Base-by-base conservation (phyloP, 2,329 filamentous ascomycete species). In the Fonsecaea pugnacius region DNA sequence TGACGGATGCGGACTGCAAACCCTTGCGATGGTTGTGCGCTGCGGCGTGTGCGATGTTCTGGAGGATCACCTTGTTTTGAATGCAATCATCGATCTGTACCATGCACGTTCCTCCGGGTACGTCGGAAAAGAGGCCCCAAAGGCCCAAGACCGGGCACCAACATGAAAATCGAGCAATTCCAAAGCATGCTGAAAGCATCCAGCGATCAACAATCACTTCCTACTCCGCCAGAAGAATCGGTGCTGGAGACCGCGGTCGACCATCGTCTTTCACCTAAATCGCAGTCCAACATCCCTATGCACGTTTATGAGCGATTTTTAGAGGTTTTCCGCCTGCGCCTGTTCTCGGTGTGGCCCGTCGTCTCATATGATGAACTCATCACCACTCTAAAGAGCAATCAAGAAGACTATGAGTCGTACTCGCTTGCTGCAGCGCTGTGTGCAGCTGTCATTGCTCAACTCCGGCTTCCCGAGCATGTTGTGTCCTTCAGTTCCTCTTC, bases 401-500 rank as follows among this genome's bases (percentile, higher is more conserved):
- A 12, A 16, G 21, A 52, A 6, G 57, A 59, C 57, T 40, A 59
- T 32, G 57, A 59, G 48, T 50, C 57, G 8, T 61, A 48, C 30
- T 61, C 51, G 2, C 48, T 61, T 14, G 51, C 52, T 30, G 52
- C 59, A 8, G 51, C 59, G 8, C 59, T 61, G n/a, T 61, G 36
- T 30, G 48, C 59, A 3, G 59, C 59, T 16, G 59, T 61, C 36
- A 61, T 61, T 56, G 50, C 59, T n/a, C 59, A 61, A 30, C 36
- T 61, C 27, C 51, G 52, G 8, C 43, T 61, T 16, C 40, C 51
- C 7, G 51, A 56, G 38, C 48, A 54, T 46, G 24, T 50, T 30
- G 51, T 12, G 12, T 30, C 59, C 8, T 24, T 38, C 27, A 52
- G 46, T 30, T 48, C 8, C 32, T 61, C 52, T 27, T 46, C 52